A percentile compares a stretch with the other conserved stretches of the same genome.
These are phyloP conservation scores for Rosa chinensis DNA, from an alignment of 306 rosid genomes.

Conservation along the genomic window DNA sequence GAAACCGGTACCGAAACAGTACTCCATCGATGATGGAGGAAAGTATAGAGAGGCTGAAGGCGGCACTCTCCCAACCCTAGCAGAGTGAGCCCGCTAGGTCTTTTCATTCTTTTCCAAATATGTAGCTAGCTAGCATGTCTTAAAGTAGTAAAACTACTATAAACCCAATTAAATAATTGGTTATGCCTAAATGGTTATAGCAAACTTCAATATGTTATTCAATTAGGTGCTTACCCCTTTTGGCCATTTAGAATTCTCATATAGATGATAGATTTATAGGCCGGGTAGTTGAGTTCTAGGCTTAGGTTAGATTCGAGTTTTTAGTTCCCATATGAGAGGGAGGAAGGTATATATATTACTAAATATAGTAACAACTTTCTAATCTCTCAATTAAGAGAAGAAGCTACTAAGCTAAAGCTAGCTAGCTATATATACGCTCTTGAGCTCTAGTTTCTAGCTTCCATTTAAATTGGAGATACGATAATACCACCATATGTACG, in stretches of 20 bases:
- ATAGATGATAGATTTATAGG: background rate
- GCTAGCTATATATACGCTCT: background rate
- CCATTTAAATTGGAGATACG: slow-evolving; percentile 41
- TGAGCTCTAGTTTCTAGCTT: slow-evolving; percentile 12
- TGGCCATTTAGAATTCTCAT: background rate
- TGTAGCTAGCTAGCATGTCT: too few relatives aligned
- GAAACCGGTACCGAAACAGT: too few relatives aligned
- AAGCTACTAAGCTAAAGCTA: background rate
- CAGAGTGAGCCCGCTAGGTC: too few relatives aligned
- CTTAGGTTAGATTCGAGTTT: slow-evolving; percentile 34
- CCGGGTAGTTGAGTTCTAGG: background rate
- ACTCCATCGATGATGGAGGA: too few relatives aligned
- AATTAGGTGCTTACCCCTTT: background rate
- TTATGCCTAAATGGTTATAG: background rate
- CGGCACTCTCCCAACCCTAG: too few relatives aligned
- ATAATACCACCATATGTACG: slow-evolving; percentile 6
- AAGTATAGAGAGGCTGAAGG: too few relatives aligned
- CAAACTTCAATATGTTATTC: background rate
- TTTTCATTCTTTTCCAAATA: too few relatives aligned
- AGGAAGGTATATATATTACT: slow-evolving; percentile 45
- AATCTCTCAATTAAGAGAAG: background rate
- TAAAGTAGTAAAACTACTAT: too few relatives aligned
- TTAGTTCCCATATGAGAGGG: slow-evolving; percentile 57
- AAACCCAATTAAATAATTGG: slow-evolving; percentile 44
- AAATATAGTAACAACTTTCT: slow-evolving; percentile 40